These are phyloP conservation scores for Eucommia ulmoides DNA, from an alignment of 257 asterid species.

Conservation along the genomic window DNA sequence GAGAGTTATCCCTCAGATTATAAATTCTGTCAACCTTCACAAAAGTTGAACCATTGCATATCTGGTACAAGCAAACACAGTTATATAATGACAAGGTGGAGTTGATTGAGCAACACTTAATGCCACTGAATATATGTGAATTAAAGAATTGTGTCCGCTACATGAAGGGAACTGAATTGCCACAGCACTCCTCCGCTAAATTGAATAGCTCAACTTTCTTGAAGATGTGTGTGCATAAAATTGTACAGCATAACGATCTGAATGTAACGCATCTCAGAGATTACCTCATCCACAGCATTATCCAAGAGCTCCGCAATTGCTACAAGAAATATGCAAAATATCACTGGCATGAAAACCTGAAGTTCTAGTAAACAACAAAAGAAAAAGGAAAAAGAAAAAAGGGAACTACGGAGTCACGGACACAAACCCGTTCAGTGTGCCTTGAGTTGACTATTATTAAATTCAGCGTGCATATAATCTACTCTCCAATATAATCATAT, in stretches of 20 bases:
- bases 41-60: constrained; percentile 65
- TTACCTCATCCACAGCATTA: constrained; percentile 95
- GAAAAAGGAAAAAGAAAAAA: not conserved
- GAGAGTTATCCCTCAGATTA: constrained; percentile 72
- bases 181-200: too few relatives aligned
- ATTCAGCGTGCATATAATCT: not conserved
- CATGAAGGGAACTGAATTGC: too few relatives aligned
- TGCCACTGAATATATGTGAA: too few relatives aligned
- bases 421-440: not conserved
- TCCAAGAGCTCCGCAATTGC: constrained; percentile 95
- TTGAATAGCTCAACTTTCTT: too few relatives aligned
- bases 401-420: not conserved
- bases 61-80: constrained; percentile 28
- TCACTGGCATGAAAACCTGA: constrained; percentile 5
- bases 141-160: too few relatives aligned
- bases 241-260: too few relatives aligned
- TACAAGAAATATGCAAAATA: constrained; percentile 34
- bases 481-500: not conserved
- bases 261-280: not conserved
- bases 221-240: too few relatives aligned
- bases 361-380: not conserved
- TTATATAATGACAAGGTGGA: constrained; percentile 8
- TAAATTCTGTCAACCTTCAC: constrained; percentile 63
- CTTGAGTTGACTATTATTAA: not conserved
- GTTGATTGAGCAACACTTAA: too few relatives aligned